Evolutionary conservation across 2,329 filamentous ascomycete genomes (phyloP).

Genomic region (Aspergillus ochraceus): DNA sequence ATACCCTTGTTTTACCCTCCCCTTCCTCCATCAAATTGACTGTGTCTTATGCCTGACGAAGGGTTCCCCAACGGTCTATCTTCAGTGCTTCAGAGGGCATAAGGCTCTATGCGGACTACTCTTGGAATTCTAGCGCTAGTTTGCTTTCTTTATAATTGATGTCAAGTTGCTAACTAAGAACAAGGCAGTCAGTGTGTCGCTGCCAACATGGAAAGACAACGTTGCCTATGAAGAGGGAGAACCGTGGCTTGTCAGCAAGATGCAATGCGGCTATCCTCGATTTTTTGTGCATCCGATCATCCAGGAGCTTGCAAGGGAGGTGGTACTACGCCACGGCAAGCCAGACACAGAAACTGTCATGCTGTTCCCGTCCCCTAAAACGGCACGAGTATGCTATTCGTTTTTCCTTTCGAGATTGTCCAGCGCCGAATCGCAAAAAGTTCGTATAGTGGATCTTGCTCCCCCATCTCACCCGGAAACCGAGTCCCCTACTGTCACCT

Average conservation of each 20-base stretch:
- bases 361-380: slow-evolving; percentile 73
- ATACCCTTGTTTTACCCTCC: background rate
- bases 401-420: slow-evolving; percentile 62
- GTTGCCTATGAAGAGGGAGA: slow-evolving; percentile 93
- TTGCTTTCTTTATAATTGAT: background rate
- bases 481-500: slow-evolving; percentile 53
- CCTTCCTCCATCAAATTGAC: slow-evolving; percentile 21
- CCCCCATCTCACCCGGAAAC: slow-evolving; percentile 64
- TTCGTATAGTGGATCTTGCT: slow-evolving; percentile 56
- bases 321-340: slow-evolving; percentile 59
- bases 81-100: background rate
- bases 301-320: slow-evolving; percentile 66
- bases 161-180: background rate
- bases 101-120: background rate
- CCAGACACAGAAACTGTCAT: slow-evolving; percentile 66
- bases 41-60: background rate
- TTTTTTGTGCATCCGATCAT: slow-evolving; percentile 93
- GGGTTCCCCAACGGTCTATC: background rate
- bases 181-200: slow-evolving; percentile 91
- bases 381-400: slow-evolving; percentile 70
- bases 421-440: slow-evolving; percentile 45
- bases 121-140: too few relatives aligned
- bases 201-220: slow-evolving; percentile 90
- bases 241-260: slow-evolving; percentile 76
- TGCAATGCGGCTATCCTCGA: slow-evolving; percentile 89